phyloP scores from a whole-genome alignment of 2,329 filamentous ascomycete genomes.

The Pseudocercospora pini-densiflorae region DNA sequence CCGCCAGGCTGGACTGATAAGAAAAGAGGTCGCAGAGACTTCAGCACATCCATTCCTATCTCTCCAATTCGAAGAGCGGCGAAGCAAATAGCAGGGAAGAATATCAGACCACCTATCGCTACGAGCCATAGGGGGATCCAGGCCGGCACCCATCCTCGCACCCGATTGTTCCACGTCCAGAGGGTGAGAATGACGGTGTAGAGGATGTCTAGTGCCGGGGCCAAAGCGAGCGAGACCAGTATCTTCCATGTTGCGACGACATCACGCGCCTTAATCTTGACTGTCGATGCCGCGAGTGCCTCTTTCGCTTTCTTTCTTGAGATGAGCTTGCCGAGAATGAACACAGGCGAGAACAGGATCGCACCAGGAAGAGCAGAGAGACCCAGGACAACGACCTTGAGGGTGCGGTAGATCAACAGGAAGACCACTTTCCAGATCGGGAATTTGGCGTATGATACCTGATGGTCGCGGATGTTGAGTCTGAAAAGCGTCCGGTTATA shows the following conservation, averaged over 20 bases:
- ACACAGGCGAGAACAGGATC: slow-evolving; percentile 85
- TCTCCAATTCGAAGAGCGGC: slow-evolving; percentile 93
- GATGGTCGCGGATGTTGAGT: slow-evolving; percentile 88
- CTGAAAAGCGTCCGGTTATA: slow-evolving; percentile 89
- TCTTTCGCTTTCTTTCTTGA: slow-evolving; percentile 81
- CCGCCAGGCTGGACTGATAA: slow-evolving; percentile 84
- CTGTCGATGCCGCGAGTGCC: slow-evolving; percentile 81
- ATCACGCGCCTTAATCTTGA: slow-evolving; percentile 86
- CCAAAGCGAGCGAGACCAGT: slow-evolving; percentile 81
- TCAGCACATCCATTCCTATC: slow-evolving; percentile 98
- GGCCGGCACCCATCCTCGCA: slow-evolving; percentile 79
- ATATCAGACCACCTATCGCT: slow-evolving; percentile 72
- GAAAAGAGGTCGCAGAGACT: slow-evolving; percentile 86
- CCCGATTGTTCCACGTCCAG: slow-evolving; percentile 79
- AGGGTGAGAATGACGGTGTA: slow-evolving; percentile 76
- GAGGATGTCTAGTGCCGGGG: slow-evolving; percentile 79
- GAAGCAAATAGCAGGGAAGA: slow-evolving; percentile 89
- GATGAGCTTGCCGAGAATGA: slow-evolving; percentile 81
- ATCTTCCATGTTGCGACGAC: slow-evolving; percentile 96
- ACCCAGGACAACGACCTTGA: slow-evolving; percentile 76
- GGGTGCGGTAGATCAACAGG: slow-evolving; percentile 77
- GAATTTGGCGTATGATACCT: slow-evolving; percentile 89
- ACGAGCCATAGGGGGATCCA: slow-evolving; percentile 81
- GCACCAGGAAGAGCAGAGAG: slow-evolving; percentile 85
- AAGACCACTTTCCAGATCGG: slow-evolving; percentile 75